phyloP scores from a whole-genome alignment of 495 filamentous ascomycete species.

The Neurospora sp. region DNA sequence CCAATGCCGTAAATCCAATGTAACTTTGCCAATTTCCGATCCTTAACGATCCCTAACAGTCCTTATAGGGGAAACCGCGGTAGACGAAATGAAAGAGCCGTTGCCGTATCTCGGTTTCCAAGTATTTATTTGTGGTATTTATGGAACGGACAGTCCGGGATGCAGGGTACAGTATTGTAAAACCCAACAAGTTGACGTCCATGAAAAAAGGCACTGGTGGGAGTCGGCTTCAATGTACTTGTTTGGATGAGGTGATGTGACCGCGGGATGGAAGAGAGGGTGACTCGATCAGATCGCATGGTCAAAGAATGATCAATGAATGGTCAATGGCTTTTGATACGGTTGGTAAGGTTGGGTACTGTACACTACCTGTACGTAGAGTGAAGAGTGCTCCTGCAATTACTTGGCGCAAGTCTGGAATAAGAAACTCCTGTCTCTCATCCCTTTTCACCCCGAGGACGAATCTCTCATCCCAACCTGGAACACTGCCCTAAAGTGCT shows the following conservation, averaged over 20 bases:
- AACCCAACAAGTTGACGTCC: neutral
- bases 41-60: neutral
- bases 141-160: neutral
- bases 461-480: neutral
- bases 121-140: neutral
- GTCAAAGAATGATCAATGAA: neutral
- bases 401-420: neutral
- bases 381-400: neutral
- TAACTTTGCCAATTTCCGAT: neutral
- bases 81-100: neutral
- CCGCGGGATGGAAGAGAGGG: neutral
- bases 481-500: neutral
- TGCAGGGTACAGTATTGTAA: neutral
- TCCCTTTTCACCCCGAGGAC: neutral
- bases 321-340: neutral
- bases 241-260: neutral
- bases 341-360: neutral
- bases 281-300: neutral
- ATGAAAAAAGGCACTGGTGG: neutral
- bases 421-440: neutral
- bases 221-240: neutral
- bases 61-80: neutral
- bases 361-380: neutral
- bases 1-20: neutral
- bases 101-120: neutral